phyloP scores from a whole-genome alignment of 2,329 filamentous ascomycete genomes.

The Diaporthe helianthi region DNA sequence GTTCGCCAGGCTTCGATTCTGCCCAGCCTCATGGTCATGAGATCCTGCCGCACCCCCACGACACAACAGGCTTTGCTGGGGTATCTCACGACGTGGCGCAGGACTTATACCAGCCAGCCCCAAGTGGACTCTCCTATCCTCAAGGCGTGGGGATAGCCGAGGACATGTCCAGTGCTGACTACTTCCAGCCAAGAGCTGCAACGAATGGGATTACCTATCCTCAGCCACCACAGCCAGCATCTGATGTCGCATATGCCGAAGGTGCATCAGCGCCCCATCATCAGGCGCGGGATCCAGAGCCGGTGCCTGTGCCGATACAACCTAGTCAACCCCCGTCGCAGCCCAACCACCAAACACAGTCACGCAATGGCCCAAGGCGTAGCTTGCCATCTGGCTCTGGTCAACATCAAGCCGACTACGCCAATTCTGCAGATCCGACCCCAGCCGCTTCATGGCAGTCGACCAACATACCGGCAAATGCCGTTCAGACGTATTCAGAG shows the following conservation, averaged over 20 bases:
- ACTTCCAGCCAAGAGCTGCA: constrained; percentile 18
- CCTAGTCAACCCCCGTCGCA: constrained; percentile 11
- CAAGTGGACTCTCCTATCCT: constrained; percentile 39
- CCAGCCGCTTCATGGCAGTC: constrained; percentile 35
- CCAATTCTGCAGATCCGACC: constrained; percentile 2
- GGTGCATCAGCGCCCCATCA: neutral
- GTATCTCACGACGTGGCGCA: constrained; percentile 34
- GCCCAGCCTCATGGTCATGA: constrained; percentile 39
- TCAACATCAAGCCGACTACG: constrained; percentile 8
- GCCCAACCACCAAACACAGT: neutral
- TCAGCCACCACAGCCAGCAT: constrained; percentile 26
- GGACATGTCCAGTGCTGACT: constrained; percentile 24
- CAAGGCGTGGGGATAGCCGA: constrained; percentile 34
- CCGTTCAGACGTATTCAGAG: constrained; percentile 1
- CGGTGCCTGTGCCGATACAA: neutral
- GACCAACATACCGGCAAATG: constrained; percentile 5
- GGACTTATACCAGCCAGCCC: constrained; percentile 42
- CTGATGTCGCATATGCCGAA: constrained; percentile 20
- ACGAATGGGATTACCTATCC: constrained; percentile 18
- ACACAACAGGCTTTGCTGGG: constrained; percentile 35
- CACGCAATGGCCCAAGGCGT: constrained; percentile 14
- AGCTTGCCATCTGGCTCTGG: constrained; percentile 32
- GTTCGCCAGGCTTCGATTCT: constrained; percentile 32
- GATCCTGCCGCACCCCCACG: constrained; percentile 39
- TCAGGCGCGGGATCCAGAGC: neutral